Evolutionary conservation across 768 basidiomycete species (phyloP).

Genomic region (Wakefieldia striispora): DNA sequence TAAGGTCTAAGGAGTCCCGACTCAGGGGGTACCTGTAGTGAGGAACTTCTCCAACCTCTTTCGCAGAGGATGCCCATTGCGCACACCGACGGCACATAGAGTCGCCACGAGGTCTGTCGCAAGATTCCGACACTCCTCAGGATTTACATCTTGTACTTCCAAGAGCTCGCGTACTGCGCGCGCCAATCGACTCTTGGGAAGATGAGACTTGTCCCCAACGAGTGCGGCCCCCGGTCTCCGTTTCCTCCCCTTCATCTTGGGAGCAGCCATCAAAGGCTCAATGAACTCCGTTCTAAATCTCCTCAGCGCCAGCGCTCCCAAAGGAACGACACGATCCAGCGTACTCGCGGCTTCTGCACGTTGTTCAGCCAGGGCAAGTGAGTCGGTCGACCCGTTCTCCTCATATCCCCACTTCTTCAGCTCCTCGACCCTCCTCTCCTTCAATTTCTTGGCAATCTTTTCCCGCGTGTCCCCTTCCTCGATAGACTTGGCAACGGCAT

Average conservation of each 20-base stretch:
- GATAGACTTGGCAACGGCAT: constrained; percentile 54
- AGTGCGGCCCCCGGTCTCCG: constrained; percentile 50
- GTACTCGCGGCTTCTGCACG: constrained; percentile 74
- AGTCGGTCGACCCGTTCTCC: constrained; percentile 47
- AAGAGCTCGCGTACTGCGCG: constrained; percentile 65
- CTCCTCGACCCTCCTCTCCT: constrained; percentile 59
- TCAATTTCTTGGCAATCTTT: constrained; percentile 54
- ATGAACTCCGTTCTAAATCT: constrained; percentile 72
- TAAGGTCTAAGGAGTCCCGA: background rate
- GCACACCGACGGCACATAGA: constrained; percentile 55
- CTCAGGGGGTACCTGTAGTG: constrained; percentile 12
- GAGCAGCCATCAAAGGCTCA: constrained; percentile 64
- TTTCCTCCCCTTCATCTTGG: constrained; percentile 53
- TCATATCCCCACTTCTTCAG: constrained; percentile 70
- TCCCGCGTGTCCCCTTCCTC: constrained; percentile 55
- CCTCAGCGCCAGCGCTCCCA: constrained; percentile 63
- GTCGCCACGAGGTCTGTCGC: constrained; percentile 50
- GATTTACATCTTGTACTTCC: constrained; percentile 47
- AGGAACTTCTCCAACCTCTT: constrained; percentile 64
- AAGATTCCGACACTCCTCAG: constrained; percentile 45
- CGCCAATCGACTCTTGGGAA: constrained; percentile 65
- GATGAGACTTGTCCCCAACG: constrained; percentile 34
- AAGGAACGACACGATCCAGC: constrained; percentile 60
- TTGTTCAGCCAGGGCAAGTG: constrained; percentile 57
- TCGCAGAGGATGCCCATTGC: constrained; percentile 62